These are phyloP conservation scores for Yarrowia sp. DNA, from an alignment of 805 yeast species.

Conservation along the genomic window DNA sequence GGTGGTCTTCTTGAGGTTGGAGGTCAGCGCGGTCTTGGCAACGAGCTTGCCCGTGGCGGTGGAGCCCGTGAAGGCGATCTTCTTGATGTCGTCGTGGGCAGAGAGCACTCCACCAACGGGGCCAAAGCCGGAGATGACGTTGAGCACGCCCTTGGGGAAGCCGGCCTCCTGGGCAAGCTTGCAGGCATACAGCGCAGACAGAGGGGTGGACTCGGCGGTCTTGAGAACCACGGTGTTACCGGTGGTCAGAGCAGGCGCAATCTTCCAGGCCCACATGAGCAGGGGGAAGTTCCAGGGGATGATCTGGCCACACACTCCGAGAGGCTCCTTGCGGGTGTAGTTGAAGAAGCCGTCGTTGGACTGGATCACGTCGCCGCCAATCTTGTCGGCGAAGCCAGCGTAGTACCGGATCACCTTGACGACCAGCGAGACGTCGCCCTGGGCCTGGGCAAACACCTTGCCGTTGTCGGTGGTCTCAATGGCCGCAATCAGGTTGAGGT, in stretches of 20 bases:
- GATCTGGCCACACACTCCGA: constrained; percentile 65
- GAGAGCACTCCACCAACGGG: constrained; percentile 64
- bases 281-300: constrained; percentile 75
- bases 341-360: constrained; percentile 59
- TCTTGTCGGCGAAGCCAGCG: constrained; percentile 75
- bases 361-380: constrained; percentile 53
- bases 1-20: constrained; percentile 79
- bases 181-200: constrained; percentile 63
- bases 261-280: constrained; percentile 77
- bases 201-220: constrained; percentile 74
- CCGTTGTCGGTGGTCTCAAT: constrained; percentile 91
- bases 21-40: constrained; percentile 69
- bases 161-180: constrained; percentile 60
- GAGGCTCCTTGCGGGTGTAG: constrained; percentile 66
- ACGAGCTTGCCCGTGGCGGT: constrained; percentile 82
- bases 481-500: constrained; percentile 68
- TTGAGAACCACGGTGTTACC: constrained; percentile 73
- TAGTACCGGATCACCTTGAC: constrained; percentile 58
- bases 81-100: constrained; percentile 63
- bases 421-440: constrained; percentile 53
- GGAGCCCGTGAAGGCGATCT: constrained; percentile 93
- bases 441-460: constrained; percentile 50
- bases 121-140: constrained; percentile 70
- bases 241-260: constrained; percentile 79
- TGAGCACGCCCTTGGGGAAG: constrained; percentile 73